phyloP scores from a whole-genome alignment of 257 asterid species.

The Hygrophila difformis region DNA sequence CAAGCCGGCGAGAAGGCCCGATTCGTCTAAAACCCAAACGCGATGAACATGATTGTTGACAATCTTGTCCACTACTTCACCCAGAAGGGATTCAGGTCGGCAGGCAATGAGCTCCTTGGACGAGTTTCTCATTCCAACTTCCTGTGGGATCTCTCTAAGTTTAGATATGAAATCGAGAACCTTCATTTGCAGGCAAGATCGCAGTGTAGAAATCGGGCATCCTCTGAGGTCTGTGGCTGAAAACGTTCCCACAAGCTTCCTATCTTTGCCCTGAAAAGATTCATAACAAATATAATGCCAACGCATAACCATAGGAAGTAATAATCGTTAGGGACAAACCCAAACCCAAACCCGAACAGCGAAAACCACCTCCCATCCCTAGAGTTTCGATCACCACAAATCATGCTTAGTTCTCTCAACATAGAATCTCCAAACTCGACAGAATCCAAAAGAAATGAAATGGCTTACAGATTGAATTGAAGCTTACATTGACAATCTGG shows the following conservation, averaged over 20 bases:
- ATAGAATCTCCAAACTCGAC: background rate
- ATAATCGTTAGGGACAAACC: too few species aligned
- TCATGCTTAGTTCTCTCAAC: too few species aligned
- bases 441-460: background rate
- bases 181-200: slow-evolving; percentile 31
- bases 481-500: slow-evolving; percentile 54
- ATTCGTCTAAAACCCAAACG: slow-evolving; percentile 57
- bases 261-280: slow-evolving; percentile 49
- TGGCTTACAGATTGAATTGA: background rate
- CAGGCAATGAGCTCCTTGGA: slow-evolving; percentile 44
- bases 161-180: slow-evolving; percentile 48
- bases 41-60: slow-evolving; percentile 60
- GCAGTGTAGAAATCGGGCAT: slow-evolving; percentile 46
- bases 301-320: too few species aligned
- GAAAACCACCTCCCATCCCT: too few species aligned
- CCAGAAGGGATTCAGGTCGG: slow-evolving; percentile 29
- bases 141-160: slow-evolving; percentile 31
- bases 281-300: too few species aligned
- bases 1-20: slow-evolving; percentile 52
- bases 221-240: slow-evolving; percentile 70
- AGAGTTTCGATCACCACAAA: too few species aligned
- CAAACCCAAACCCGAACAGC: too few species aligned
- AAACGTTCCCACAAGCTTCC: slow-evolving; percentile 78
- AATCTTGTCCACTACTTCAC: slow-evolving; percentile 68
- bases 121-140: slow-evolving; percentile 43